Evolutionary conservation across 305 asterid species (phyloP).

Genomic region (Coffea humblotiana): DNA sequence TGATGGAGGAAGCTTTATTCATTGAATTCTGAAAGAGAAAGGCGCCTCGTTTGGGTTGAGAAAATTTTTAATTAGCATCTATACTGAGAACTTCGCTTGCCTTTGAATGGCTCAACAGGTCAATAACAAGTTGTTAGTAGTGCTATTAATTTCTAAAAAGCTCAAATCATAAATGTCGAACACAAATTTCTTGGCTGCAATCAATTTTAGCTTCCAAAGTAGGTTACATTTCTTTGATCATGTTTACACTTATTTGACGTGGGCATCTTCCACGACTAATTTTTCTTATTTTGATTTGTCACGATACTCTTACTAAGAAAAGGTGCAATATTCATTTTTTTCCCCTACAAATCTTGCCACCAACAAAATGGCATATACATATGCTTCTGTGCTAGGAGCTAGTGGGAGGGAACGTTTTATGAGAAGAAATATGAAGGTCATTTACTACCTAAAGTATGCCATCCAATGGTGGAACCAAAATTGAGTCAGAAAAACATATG

Average conservation of each 20-base stretch:
- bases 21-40: background rate
- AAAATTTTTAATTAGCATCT: background rate
- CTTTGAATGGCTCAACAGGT: background rate
- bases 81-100: background rate
- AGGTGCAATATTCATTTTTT: background rate
- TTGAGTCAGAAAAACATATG: background rate
- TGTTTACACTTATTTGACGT: background rate
- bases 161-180: background rate
- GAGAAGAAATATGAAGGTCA: background rate
- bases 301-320: background rate
- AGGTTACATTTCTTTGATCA: conserved; percentile 1
- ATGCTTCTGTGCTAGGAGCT: background rate
- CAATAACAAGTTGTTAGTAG: background rate
- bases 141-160: background rate
- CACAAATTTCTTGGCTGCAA: background rate
- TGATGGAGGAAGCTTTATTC: background rate
- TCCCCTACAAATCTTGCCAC: background rate
- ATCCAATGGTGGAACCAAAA: background rate
- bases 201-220: conserved; percentile 1
- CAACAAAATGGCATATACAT: background rate
- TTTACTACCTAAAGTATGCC: background rate
- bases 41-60: background rate
- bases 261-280: background rate
- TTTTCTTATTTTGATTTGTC: background rate
- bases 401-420: background rate